Conservation (phyloP, 805 yeast species). For the Cyberlindnera nakhonratchasimensis region DNA sequence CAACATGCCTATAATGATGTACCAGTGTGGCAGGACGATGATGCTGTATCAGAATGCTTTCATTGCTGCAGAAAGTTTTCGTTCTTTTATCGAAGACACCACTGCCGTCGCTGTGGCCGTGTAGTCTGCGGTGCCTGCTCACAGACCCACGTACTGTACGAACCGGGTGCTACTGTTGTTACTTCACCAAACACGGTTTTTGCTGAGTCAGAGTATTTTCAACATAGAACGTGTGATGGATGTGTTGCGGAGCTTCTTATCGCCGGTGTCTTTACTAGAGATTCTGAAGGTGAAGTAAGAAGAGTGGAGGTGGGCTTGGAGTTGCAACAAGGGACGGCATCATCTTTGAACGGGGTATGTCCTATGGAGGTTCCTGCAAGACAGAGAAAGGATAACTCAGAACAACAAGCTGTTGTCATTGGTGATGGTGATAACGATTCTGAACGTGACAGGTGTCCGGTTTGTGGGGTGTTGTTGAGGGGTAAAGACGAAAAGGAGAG, state of each 20-base stretch:
- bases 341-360: slow-evolving; percentile 3
- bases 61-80: slow-evolving; percentile 52
- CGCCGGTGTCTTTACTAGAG: slow-evolving; percentile 5
- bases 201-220: slow-evolving; percentile 46
- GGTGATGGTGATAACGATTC: slow-evolving; percentile 24
- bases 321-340: neutral
- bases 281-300: slow-evolving; percentile 5
- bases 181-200: slow-evolving; percentile 47
- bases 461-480: slow-evolving; percentile 29
- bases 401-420: slow-evolving; percentile 7
- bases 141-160: slow-evolving; percentile 45
- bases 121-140: slow-evolving; percentile 76
- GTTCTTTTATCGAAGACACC: slow-evolving; percentile 72
- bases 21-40: slow-evolving; percentile 73
- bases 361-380: slow-evolving; percentile 17
- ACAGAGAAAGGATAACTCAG: slow-evolving; percentile 7
- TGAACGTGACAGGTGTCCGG: slow-evolving; percentile 39
- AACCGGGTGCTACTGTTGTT: slow-evolving; percentile 57
- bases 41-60: slow-evolving; percentile 47
- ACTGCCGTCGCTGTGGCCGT: slow-evolving; percentile 77
- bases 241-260: slow-evolving; percentile 58
- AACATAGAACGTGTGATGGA: slow-evolving; percentile 71
- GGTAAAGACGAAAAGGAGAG: slow-evolving; percentile 29
- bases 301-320: neutral
- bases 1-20: neutral